Conservation (phyloP, 2,329 filamentous ascomycete genomes). For the Trichothecium roseum region DNA sequence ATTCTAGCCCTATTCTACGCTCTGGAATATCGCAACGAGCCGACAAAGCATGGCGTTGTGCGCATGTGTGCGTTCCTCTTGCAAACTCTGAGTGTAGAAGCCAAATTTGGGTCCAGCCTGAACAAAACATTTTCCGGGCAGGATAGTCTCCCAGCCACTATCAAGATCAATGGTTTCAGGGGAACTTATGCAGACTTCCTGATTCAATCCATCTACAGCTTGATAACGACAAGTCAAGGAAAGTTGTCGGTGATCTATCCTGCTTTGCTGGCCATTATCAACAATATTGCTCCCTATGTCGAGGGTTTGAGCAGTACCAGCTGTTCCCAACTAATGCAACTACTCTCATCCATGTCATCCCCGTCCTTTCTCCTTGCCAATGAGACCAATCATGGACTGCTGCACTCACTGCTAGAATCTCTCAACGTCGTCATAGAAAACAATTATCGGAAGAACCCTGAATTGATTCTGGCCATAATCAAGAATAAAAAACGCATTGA, state of each 20-base stretch:
- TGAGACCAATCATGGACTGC: slow-evolving; percentile 75
- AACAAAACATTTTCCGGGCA: slow-evolving; percentile 85
- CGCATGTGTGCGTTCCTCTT: slow-evolving; percentile 96
- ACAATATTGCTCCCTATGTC: slow-evolving; percentile 81
- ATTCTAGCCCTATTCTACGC: slow-evolving; percentile 87
- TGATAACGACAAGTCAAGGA: slow-evolving; percentile 86
- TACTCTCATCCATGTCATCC: slow-evolving; percentile 87
- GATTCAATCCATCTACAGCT: slow-evolving; percentile 84
- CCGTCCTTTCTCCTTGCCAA: slow-evolving; percentile 88
- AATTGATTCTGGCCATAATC: slow-evolving; percentile 69
- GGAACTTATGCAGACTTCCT: slow-evolving; percentile 92
- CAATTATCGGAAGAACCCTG: slow-evolving; percentile 70
- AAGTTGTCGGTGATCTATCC: slow-evolving; percentile 87
- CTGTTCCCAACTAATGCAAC: slow-evolving; percentile 72
- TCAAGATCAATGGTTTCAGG: slow-evolving; percentile 73
- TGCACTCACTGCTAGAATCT: slow-evolving; percentile 76
- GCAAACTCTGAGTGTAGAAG: slow-evolving; percentile 88
- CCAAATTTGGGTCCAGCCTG: slow-evolving; percentile 78
- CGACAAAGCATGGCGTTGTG: slow-evolving; percentile 82
- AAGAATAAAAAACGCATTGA: slow-evolving; percentile 77
- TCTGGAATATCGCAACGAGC: slow-evolving; percentile 76
- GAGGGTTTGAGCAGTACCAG: slow-evolving; percentile 65
- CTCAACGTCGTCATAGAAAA: slow-evolving; percentile 87
- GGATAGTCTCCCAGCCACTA: slow-evolving; percentile 72
- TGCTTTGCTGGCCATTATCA: slow-evolving; percentile 81